phyloP scores from a whole-genome alignment of 2,329 filamentous ascomycete species.

The Fusarium heterosporum region DNA sequence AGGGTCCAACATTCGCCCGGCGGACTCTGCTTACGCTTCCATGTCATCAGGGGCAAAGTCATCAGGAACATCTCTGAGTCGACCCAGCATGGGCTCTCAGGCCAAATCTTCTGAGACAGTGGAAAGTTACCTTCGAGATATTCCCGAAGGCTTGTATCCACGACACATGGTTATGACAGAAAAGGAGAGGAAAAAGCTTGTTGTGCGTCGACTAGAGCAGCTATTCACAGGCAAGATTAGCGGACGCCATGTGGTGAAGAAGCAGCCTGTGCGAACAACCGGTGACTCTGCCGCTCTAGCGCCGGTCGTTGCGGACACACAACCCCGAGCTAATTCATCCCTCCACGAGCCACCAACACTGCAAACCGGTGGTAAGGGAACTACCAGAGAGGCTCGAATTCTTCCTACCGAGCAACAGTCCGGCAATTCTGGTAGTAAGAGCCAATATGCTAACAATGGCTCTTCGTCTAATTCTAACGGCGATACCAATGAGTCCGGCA shows the following conservation, averaged over 20 bases:
- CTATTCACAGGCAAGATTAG: slow-evolving; percentile 80
- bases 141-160: slow-evolving; percentile 76
- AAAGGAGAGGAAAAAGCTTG: slow-evolving; percentile 78
- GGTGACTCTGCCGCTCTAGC: slow-evolving; percentile 20
- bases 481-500: slow-evolving; percentile 60
- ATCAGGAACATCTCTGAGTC: slow-evolving; percentile 54
- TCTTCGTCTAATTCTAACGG: slow-evolving; percentile 62
- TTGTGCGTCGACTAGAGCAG: slow-evolving; percentile 81
- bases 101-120: slow-evolving; percentile 66
- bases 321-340: slow-evolving; percentile 32
- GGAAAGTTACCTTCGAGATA: slow-evolving; percentile 77
- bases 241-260: slow-evolving; percentile 53
- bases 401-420: slow-evolving; percentile 49
- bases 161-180: slow-evolving; percentile 73
- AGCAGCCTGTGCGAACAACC: slow-evolving; percentile 31
- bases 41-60: slow-evolving; percentile 66
- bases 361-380: slow-evolving; percentile 41
- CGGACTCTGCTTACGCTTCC: slow-evolving; percentile 76
- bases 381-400: slow-evolving; percentile 63
- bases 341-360: slow-evolving; percentile 54
- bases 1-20: slow-evolving; percentile 63
- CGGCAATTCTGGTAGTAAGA: slow-evolving; percentile 54
- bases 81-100: slow-evolving; percentile 53
- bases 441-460: slow-evolving; percentile 56
- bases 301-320: slow-evolving; percentile 45